Conservation (phyloP, 2,329 filamentous ascomycete genomes). For the Xylaria sp. region DNA sequence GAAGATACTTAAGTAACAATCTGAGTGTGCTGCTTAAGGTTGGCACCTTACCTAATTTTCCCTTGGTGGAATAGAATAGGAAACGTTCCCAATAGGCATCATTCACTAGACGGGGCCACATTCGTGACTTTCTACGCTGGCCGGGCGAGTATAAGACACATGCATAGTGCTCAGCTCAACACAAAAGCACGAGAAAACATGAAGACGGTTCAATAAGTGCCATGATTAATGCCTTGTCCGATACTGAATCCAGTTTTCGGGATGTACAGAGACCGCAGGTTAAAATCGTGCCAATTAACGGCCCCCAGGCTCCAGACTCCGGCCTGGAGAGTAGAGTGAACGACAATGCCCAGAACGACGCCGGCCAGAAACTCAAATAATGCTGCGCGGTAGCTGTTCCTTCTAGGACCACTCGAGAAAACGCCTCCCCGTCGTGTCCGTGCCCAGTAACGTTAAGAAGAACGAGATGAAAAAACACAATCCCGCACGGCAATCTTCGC, state of each 20-base stretch:
- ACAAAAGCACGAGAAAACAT: background rate
- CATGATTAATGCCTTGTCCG: slow-evolving; percentile 10
- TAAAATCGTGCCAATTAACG: background rate
- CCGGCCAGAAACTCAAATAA: slow-evolving; percentile 8
- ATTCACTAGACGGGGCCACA: background rate
- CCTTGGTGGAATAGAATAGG: too few relatives aligned
- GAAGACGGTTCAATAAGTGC: background rate
- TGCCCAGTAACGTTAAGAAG: background rate
- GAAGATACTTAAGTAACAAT: too few relatives aligned
- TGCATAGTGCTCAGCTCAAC: background rate
- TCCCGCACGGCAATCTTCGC: slow-evolving; percentile 2
- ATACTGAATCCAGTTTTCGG: background rate
- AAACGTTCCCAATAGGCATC: too few relatives aligned
- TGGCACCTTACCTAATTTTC: too few relatives aligned
- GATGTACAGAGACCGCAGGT: background rate
- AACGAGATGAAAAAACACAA: background rate
- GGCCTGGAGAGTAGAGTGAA: background rate
- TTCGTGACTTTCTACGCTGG: background rate
- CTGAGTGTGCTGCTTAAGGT: too few relatives aligned
- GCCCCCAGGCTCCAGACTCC: background rate
- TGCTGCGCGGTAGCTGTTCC: slow-evolving; percentile 6
- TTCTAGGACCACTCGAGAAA: slow-evolving; percentile 12
- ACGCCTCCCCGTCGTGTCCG: slow-evolving; percentile 23
- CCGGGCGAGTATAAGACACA: background rate
- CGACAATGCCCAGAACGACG: slow-evolving; percentile 4